Base-by-base conservation (phyloP, 495 filamentous ascomycete genomes). In the Apodospora peruviana region DNA sequence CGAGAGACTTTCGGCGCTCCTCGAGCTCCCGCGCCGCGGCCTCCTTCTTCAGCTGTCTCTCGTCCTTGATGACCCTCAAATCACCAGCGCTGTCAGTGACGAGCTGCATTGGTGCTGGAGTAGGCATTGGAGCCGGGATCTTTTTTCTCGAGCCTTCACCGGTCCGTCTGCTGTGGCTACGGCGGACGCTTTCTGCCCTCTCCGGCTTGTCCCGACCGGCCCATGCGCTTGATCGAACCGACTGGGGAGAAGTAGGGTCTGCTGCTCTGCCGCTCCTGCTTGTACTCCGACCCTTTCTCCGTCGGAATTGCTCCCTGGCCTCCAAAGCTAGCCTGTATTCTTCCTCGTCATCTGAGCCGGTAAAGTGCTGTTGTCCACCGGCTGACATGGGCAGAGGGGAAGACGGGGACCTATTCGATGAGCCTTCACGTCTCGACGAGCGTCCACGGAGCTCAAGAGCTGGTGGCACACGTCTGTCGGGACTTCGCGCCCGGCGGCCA, bases 11-110 rank as follows among this genome's bases (percentile, higher is more conserved):
- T 39, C 90, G 80, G 17, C 90, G 81, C 49, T 90, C 86, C 69
- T 96, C 90, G 20, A 96, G 77, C 67, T 96, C 90, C 45, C 85
- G 84, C 7, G 87, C 87, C 12, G 90, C 90, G 21, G 85, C 68
- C 55, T 91, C 87, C 67, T 85, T 88, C 67, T 84, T 84, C 37
- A 76, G 59, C 40, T 73, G 70, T 35, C 74, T 63, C 52, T 80
- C 78, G 40, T 76, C 73, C 38, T 72, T 77, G 44, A 77, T 72
- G 32, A 65, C 50, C 48, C 56, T 69, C 40, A 73, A 52, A 38
- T 71, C 71, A 3, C 71, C 68, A 12, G 61, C 61, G 39, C 46
- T 60, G 45, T 55, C 61, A 14, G 50, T 44, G 18, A 48, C 56
- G 22, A 55, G 59, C 49, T 65, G 61, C 58, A 57, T 60, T 16